Percentiles rank a stretch among this genome's conserved stretches.
phyloP scores from a whole-genome alignment of 2,329 filamentous ascomycete species.

The Alternaria brassicicola region DNA sequence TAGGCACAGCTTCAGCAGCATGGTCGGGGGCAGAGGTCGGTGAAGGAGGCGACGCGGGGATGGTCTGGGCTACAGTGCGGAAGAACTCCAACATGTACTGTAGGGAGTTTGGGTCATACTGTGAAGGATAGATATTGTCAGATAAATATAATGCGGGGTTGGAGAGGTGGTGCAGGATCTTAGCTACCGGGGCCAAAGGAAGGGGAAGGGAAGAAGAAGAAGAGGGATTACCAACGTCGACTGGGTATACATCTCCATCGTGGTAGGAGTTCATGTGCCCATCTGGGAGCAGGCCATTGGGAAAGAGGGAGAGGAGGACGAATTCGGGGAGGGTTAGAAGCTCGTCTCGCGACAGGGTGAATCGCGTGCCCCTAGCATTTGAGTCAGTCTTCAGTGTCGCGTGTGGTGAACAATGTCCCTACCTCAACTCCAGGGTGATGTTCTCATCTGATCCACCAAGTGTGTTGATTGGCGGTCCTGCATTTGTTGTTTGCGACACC shows the following conservation, averaged over 20 bases:
- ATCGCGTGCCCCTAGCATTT: constrained; percentile 77
- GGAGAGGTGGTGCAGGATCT: constrained; percentile 51
- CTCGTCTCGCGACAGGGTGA: constrained; percentile 93
- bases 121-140: constrained; percentile 60
- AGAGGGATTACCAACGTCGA: constrained; percentile 77
- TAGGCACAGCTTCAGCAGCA: constrained; percentile 62
- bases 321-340: constrained; percentile 95
- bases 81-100: constrained; percentile 99
- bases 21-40: constrained; percentile 56
- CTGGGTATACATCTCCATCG: constrained; percentile 92
- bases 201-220: constrained; percentile 36
- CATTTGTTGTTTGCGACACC: constrained; percentile 76
- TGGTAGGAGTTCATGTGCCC: constrained; percentile 93
- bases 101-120: constrained; percentile 96
- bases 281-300: constrained; percentile 96
- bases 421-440: constrained; percentile 93
- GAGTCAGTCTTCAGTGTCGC: constrained; percentile 19
- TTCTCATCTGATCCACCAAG: constrained; percentile 91
- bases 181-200: constrained; percentile 43
- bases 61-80: constrained; percentile 93
- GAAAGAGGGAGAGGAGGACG: constrained; percentile 94
- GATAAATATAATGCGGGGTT: constrained; percentile 60
- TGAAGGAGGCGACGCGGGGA: constrained; percentile 74
- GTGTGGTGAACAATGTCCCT: constrained; percentile 41
- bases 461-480: constrained; percentile 84